Percentiles rank a stretch among this genome's conserved stretches.
Evolutionary conservation across 1,284 basidiomycete genomes (phyloP).

Genomic region (Mycosarcoma maydis): DNA sequence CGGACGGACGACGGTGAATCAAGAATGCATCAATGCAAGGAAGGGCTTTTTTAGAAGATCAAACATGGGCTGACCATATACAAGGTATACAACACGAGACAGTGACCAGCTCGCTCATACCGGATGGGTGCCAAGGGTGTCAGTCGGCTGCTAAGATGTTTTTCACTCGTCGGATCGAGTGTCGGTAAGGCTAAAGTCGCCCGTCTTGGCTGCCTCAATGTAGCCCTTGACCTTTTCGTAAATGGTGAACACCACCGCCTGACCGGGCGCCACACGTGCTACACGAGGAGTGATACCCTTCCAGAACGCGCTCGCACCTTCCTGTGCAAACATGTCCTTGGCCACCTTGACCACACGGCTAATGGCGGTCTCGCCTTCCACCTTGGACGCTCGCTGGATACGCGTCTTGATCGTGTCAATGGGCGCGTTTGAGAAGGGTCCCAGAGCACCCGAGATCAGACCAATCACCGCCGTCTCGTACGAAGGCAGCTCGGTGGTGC

Average conservation of each 20-base stretch:
- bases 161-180: conserved; percentile 57
- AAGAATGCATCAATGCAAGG: too few species aligned
- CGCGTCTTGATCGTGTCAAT: conserved; percentile 96
- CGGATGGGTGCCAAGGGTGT: background rate
- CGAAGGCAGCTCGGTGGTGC: conserved; percentile 75
- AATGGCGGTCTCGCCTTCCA: conserved; percentile 79
- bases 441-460: conserved; percentile 94
- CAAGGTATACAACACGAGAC: too few species aligned
- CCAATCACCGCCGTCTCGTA: conserved; percentile 90
- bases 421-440: conserved; percentile 92
- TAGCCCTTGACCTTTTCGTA: conserved; percentile 66
- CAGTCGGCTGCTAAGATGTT: background rate
- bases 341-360: conserved; percentile 81
- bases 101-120: too few species aligned
- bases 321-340: conserved; percentile 89
- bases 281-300: conserved; percentile 91
- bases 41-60: too few species aligned
- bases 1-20: too few species aligned
- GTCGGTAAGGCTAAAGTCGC: conserved; percentile 56
- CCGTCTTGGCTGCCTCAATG: conserved; percentile 61
- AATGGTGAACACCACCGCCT: conserved; percentile 71
- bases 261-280: conserved; percentile 85
- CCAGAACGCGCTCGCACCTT: conserved; percentile 87
- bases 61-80: too few species aligned
- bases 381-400: conserved; percentile 81